A percentile compares a stretch with the other conserved stretches of the same genome.
Conservation (phyloP, 768 basidiomycete genomes). For the Pholiota conissans region DNA sequence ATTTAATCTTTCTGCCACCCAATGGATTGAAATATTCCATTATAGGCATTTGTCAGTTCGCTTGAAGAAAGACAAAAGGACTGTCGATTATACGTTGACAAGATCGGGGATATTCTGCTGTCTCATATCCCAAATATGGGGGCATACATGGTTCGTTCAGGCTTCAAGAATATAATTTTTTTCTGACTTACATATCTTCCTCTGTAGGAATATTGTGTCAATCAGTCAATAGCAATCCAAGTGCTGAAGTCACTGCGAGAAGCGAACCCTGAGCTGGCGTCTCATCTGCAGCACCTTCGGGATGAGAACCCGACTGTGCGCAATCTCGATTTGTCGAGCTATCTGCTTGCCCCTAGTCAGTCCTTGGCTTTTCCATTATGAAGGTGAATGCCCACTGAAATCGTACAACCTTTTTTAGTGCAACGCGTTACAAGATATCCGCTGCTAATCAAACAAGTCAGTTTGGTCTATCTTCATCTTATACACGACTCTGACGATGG, state of each 20-base stretch:
- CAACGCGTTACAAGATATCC: constrained; percentile 96
- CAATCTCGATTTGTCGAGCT: constrained; percentile 87
- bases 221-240: constrained; percentile 78
- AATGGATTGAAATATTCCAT: not conserved
- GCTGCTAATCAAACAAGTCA: constrained; percentile 77
- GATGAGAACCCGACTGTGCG: constrained; percentile 71
- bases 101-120: constrained; percentile 82
- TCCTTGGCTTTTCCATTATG: constrained; percentile 11
- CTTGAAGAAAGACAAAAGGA: constrained; percentile 91
- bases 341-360: constrained; percentile 88
- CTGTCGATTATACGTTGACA: constrained; percentile 88
- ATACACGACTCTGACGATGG: not conserved
- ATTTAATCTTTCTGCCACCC: not conserved
- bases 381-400: constrained; percentile 1
- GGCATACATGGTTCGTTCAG: constrained; percentile 72
- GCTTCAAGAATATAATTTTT: not conserved
- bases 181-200: not conserved
- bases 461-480: not conserved
- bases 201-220: constrained; percentile 82
- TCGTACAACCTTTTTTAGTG: constrained; percentile 58
- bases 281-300: constrained; percentile 71
- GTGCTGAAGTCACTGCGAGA: constrained; percentile 74
- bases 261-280: constrained; percentile 61
- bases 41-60: constrained; percentile 77
- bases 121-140: constrained; percentile 75